phyloP scores from a whole-genome alignment of 768 basidiomycete species.

The Hygrophorus russula region DNA sequence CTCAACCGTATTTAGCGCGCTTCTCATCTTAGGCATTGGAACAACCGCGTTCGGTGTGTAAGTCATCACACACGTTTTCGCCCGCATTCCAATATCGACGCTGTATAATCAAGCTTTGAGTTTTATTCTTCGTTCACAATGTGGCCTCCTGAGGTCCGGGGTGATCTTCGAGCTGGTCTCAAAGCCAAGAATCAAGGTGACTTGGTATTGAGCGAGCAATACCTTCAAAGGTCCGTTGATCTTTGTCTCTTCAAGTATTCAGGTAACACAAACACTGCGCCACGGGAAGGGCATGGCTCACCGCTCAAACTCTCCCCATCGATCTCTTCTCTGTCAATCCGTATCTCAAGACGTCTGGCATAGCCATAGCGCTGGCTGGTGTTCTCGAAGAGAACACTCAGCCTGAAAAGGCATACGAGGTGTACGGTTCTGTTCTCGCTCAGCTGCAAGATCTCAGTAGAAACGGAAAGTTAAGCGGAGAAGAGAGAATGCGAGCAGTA shows the following conservation, averaged over 20 bases:
- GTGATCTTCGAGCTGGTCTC: slow-evolving; percentile 55
- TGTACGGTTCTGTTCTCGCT: slow-evolving; percentile 26
- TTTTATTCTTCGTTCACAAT: slow-evolving; percentile 16
- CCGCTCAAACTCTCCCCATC: slow-evolving; percentile 32
- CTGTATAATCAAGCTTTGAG: slow-evolving; percentile 10
- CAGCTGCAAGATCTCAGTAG: slow-evolving; percentile 19
- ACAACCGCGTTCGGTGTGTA: slow-evolving; percentile 4
- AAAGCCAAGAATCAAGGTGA: slow-evolving; percentile 52
- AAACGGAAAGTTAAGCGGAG: slow-evolving; percentile 13
- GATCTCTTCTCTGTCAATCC: slow-evolving; percentile 34
- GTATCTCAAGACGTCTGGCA: slow-evolving; percentile 56
- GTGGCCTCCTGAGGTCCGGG: slow-evolving; percentile 56
- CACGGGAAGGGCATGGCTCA: slow-evolving; percentile 41
- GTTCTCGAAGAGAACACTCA: slow-evolving; percentile 35
- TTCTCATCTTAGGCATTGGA: slow-evolving; percentile 3
- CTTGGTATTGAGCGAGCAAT: slow-evolving; percentile 35
- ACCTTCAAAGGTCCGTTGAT: slow-evolving; percentile 39
- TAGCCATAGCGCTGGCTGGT: slow-evolving; percentile 50
- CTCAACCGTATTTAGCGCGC: slow-evolving; percentile 2
- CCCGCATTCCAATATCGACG: neutral
- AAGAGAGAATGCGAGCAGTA: slow-evolving; percentile 24
- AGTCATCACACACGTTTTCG: neutral
- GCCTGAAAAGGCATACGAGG: slow-evolving; percentile 23
- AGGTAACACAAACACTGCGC: slow-evolving; percentile 3
- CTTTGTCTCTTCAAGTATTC: neutral